phyloP scores from a whole-genome alignment of 2,329 filamentous ascomycete species.

The Ophiostoma sp. region DNA sequence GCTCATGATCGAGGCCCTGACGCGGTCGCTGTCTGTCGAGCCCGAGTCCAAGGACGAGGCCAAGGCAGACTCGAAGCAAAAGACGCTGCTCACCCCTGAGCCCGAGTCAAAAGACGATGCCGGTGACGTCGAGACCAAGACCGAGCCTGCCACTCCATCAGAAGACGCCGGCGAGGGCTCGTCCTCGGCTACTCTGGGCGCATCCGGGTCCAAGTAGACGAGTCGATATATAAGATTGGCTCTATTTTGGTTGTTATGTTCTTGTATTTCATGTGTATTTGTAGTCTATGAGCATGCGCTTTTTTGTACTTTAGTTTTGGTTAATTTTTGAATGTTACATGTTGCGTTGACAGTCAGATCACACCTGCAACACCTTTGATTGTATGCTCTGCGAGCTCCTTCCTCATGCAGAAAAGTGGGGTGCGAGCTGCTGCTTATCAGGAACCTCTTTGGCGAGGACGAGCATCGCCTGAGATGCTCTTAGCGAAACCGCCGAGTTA shows the following conservation, averaged over 20 bases:
- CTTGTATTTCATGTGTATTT: not conserved
- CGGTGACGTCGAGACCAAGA: not conserved
- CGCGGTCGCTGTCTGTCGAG: slow-evolving; percentile 16
- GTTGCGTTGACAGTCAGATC: not conserved
- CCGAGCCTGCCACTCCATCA: not conserved
- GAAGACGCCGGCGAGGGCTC: slow-evolving; percentile 9
- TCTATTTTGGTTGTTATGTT: not conserved
- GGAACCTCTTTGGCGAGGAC: not conserved
- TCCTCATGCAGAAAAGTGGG: not conserved
- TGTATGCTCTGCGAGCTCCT: not conserved
- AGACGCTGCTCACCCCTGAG: not conserved
- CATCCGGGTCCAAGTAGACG: slow-evolving; percentile 5
- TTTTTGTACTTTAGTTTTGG: not conserved
- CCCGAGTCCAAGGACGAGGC: not conserved
- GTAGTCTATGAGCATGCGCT: not conserved
- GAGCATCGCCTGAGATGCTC: not conserved
- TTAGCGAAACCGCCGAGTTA: not conserved
- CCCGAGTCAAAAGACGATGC: not conserved
- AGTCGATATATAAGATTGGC: not conserved
- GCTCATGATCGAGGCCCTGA: slow-evolving; percentile 37
- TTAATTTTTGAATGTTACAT: not conserved
- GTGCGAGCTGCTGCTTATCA: slow-evolving; percentile 23
- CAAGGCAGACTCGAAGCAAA: not conserved
- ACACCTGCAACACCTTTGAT: not conserved
- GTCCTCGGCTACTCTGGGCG: not conserved